Evolutionary conservation across 306 rosid genomes (phyloP).

Genomic region (Gleditsia sinensis): DNA sequence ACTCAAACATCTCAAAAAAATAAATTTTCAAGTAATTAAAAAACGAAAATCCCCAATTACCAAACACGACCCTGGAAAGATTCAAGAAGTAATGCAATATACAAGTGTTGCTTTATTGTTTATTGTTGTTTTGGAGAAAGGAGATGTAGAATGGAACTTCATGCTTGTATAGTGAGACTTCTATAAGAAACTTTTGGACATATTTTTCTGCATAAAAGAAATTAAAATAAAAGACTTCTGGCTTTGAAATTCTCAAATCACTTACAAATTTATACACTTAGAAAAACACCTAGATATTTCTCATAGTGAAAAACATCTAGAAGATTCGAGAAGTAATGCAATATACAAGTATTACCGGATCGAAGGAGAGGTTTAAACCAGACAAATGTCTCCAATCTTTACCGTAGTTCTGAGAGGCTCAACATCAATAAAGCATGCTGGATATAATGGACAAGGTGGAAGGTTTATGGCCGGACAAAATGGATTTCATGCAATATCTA

Average conservation of each 20-base stretch:
- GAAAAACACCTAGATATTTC: slow-evolving; percentile 6
- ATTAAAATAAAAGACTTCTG: too few species aligned
- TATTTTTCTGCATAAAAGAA: too few species aligned
- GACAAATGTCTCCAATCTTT: slow-evolving; percentile 18
- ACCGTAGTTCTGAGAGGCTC: slow-evolving; percentile 16
- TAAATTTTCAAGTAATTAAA: too few species aligned
- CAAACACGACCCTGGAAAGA: too few species aligned
- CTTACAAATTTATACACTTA: slow-evolving; percentile 7
- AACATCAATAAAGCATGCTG: slow-evolving; percentile 24
- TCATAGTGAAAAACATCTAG: background rate
- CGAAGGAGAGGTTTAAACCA: background rate
- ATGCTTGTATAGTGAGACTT: background rate
- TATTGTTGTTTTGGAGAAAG: too few species aligned
- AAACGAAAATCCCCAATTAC: too few species aligned
- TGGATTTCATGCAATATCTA: slow-evolving; percentile 60
- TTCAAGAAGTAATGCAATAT: too few species aligned
- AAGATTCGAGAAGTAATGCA: slow-evolving; percentile 21
- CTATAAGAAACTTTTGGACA: too few species aligned
- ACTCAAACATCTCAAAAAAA: too few species aligned
- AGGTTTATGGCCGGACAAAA: slow-evolving; percentile 34
- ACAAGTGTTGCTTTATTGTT: too few species aligned
- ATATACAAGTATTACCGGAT: background rate
- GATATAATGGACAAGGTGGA: slow-evolving; percentile 32
- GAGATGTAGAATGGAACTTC: too few species aligned
- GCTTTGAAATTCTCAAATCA: too few species aligned